These are phyloP conservation scores for Sordaria brevicollis DNA, from an alignment of 495 filamentous ascomycete genomes.

Conservation along the genomic window DNA sequence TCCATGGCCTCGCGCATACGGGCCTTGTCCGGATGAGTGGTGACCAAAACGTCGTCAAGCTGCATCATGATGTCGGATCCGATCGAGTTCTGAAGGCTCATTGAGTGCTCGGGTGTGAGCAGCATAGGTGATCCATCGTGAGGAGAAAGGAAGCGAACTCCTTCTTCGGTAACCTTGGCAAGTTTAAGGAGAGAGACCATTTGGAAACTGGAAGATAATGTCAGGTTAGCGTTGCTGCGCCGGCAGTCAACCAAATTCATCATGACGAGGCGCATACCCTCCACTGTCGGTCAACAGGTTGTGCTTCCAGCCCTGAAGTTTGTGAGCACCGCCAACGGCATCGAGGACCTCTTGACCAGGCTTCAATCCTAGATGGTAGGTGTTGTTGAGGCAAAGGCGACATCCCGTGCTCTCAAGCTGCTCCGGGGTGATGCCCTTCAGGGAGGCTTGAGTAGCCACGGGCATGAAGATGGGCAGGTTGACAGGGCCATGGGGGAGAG, in stretches of 20 bases:
- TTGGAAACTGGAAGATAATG: slow-evolving; percentile 60
- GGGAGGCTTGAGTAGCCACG: slow-evolving; percentile 91
- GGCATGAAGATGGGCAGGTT: slow-evolving; percentile 94
- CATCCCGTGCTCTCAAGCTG: slow-evolving; percentile 85
- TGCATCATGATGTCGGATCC: slow-evolving; percentile 99
- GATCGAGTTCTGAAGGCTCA: slow-evolving; percentile 91
- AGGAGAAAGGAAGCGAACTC: slow-evolving; percentile 86
- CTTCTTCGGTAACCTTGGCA: slow-evolving; percentile 88
- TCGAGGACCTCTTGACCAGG: slow-evolving; percentile 85
- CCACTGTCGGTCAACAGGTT: slow-evolving; percentile 97
- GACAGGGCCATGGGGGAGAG: slow-evolving; percentile 85
- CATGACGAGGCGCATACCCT: slow-evolving; percentile 52
- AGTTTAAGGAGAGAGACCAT: slow-evolving; percentile 97
- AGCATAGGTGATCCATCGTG: slow-evolving; percentile 97
- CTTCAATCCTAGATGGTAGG: slow-evolving; percentile 91
- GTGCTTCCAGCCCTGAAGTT: slow-evolving; percentile 85
- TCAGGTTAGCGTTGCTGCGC: not conserved
- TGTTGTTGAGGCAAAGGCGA: slow-evolving; percentile 90
- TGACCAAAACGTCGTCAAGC: slow-evolving; percentile 92
- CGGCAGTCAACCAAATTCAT: not conserved
- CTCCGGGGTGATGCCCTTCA: slow-evolving; percentile 90
- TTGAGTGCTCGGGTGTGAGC: slow-evolving; percentile 94
- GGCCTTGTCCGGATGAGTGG: slow-evolving; percentile 76
- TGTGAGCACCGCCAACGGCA: slow-evolving; percentile 82
- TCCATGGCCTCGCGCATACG: slow-evolving; percentile 94